These are phyloP conservation scores for Globisporangium paddicum DNA, from an alignment of 352 stramenopile genomes.

Conservation along the genomic window DNA sequence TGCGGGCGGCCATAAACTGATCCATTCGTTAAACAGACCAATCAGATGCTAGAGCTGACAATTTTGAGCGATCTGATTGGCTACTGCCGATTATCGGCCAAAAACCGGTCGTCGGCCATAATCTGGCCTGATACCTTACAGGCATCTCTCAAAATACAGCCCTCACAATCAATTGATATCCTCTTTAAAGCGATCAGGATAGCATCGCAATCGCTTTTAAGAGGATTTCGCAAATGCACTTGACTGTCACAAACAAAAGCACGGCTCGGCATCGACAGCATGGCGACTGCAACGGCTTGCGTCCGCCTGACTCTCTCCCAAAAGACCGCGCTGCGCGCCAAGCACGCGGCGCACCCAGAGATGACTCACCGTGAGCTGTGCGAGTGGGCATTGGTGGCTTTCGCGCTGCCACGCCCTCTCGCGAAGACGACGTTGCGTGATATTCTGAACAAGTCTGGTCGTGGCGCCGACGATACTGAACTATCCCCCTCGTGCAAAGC, in stretches of 20 bases:
- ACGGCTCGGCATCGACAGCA: neutral
- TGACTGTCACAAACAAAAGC: neutral
- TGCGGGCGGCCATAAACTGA: no score
- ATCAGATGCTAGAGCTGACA: no score
- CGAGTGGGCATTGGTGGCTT: neutral
- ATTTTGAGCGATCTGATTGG: no score
- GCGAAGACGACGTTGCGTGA: neutral
- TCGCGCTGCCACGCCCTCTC: neutral
- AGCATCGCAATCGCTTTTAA: neutral
- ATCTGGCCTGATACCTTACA: no score
- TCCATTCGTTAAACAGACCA: no score
- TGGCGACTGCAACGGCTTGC: neutral
- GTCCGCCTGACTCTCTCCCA: neutral
- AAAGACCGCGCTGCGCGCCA: neutral
- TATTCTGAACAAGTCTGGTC: no score
- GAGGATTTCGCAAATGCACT: neutral
- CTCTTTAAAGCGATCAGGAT: neutral
- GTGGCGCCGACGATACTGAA: no score
- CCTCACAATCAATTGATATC: neutral
- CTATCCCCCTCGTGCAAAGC: no score
- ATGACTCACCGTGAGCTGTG: neutral
- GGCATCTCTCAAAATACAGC: constrained; percentile 5
- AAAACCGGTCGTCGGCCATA: no score
- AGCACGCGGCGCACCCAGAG: neutral
- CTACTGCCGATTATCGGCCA: no score